These are phyloP conservation scores for Boletus subparvulus DNA, from an alignment of 768 basidiomycete species.

Conservation along the genomic window DNA sequence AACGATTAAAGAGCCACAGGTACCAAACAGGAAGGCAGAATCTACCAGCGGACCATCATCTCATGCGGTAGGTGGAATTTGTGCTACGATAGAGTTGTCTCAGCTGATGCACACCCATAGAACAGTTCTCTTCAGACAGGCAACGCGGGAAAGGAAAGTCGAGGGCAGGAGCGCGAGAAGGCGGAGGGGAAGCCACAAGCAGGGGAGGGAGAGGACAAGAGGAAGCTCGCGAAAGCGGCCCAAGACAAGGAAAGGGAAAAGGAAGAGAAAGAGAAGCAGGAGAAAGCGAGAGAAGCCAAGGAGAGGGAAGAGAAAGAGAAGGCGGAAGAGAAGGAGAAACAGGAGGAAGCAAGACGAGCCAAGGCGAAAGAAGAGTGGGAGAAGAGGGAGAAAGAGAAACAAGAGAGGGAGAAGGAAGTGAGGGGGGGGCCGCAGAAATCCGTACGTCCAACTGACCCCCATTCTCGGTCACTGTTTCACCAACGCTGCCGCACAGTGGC, in stretches of 20 bases:
- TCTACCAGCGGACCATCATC: not conserved
- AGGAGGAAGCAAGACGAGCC: not conserved
- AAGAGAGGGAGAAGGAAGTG: not conserved
- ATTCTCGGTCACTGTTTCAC: not conserved
- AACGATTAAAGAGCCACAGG: constrained; percentile 6
- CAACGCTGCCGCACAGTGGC: constrained; percentile 3
- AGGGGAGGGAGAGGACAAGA: too few species aligned
- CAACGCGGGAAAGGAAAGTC: not conserved
- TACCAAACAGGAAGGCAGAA: constrained; percentile 1
- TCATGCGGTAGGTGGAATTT: constrained; percentile 6
- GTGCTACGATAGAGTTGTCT: not conserved
- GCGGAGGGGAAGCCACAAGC: too few species aligned
- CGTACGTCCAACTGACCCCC: constrained; percentile 8
- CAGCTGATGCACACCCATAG: constrained; percentile 3
- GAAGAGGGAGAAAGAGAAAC: not conserved
- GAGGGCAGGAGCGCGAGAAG: not conserved
- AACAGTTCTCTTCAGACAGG: not conserved
- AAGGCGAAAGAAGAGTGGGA: not conserved
- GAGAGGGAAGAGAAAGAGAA: not conserved
- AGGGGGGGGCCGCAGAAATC: not conserved
- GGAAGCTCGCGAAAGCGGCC: too few species aligned
- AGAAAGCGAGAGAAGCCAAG: too few species aligned
- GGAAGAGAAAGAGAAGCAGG: not conserved
- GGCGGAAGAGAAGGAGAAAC: not conserved
- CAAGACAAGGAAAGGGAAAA: too few species aligned